phyloP scores from a whole-genome alignment of 257 asterid species.

The Anisodus tanguticus region DNA sequence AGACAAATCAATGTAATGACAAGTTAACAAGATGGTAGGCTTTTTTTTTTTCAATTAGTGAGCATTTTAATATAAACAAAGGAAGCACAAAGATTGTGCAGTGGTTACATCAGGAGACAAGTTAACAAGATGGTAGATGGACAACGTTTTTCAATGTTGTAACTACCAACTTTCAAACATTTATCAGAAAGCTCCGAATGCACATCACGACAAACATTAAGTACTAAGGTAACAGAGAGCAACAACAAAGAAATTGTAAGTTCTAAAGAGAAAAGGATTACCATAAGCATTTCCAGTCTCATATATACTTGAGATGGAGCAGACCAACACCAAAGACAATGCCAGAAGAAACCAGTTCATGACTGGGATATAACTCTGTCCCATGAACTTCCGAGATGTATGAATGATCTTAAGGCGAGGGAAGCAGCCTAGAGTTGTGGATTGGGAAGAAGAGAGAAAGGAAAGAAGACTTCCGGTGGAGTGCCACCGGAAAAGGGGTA shows the following conservation, averaged over 20 bases:
- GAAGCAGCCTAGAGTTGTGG: slow-evolving; percentile 95
- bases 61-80: neutral
- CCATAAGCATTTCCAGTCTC: slow-evolving; percentile 99
- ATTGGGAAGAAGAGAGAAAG: neutral
- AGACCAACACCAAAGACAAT: slow-evolving; percentile 73
- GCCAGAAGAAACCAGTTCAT: slow-evolving; percentile 95
- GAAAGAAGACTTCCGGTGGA: too few relatives aligned
- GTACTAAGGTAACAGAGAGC: slow-evolving; percentile 13
- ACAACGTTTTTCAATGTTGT: slow-evolving; percentile 21
- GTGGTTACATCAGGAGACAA: neutral
- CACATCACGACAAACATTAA: neutral
- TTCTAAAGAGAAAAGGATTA: slow-evolving; percentile 43
- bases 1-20: slow-evolving; percentile 16
- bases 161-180: slow-evolving; percentile 12
- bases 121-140: slow-evolving; percentile 20
- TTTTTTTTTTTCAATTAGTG: neutral
- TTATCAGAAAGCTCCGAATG: slow-evolving; percentile 18
- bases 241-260: slow-evolving; percentile 25
- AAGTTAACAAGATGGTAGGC: neutral
- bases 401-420: slow-evolving; percentile 97
- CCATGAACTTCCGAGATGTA: slow-evolving; percentile 94
- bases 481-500: too few relatives aligned
- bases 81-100: neutral
- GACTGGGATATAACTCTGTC: slow-evolving; percentile 95
- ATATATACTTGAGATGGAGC: slow-evolving; percentile 82